Base-by-base conservation (phyloP, 139 green algal genomes). In the Coccomyxa sp. region DNA sequence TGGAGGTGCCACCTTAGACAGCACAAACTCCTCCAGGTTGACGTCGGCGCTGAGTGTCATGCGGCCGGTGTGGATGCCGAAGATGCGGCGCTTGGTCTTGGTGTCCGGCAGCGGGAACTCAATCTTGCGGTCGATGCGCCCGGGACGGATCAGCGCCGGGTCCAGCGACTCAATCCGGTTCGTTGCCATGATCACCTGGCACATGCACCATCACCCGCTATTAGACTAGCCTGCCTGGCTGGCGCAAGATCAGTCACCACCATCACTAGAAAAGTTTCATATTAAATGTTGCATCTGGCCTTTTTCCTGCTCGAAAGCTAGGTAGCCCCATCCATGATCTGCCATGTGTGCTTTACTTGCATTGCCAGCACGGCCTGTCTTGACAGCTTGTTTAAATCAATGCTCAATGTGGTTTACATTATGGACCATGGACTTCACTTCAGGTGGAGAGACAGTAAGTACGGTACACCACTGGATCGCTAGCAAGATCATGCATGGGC, bases 21-120 rank as follows among this genome's bases (percentile, higher is more conserved):
- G 90, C 58, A 94, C 90, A 89, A 99, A 99, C 92, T 99, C 97
- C 89, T 99, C 97, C 57, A 99, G 85, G 87, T 98, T 98, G 21
- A 99, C 97, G 88, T 99, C 97, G 13, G 98, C 94, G 13, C 85
- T 80, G 58, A 98, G 88, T 16, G 93, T 98, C 97, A 99, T 99
- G 25, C 87, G 91, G 63, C 85, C 82, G 31, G 93, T 96, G 88
- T 97, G 94, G 83, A 98, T 98, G 86, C 90, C 81, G 87, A 99
- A 99, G 89, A 99, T 99, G 85, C 97, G 92, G 32, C 97, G 90
- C 93, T 99, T 99, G 67, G 97, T 99, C 89, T 99, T 99, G 76
- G 94, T 91, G 86, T 99, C 96, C 45, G 97, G 97, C 82, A 99
- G 88, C n/a, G 97, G 96, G 89, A 99, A 99, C 92, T 99, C 97